These are phyloP conservation scores for Nakazawaea ishiwadae DNA, from an alignment of 805 yeast genomes.

Conservation along the genomic window DNA sequence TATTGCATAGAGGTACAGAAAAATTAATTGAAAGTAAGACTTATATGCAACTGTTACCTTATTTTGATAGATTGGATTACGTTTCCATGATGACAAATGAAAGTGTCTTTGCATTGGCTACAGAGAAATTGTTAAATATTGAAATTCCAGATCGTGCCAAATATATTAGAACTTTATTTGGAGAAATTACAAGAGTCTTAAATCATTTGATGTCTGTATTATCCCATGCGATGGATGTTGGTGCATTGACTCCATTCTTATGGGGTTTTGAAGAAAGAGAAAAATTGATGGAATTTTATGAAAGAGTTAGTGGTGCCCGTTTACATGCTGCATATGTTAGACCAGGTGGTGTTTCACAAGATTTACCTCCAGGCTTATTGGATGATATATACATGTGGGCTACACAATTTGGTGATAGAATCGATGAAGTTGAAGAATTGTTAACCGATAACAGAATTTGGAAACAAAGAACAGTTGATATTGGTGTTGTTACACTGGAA, in stretches of 20 bases:
- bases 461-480: slow-evolving; percentile 80
- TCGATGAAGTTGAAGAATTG: slow-evolving; percentile 87
- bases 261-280: slow-evolving; percentile 96
- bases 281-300: slow-evolving; percentile 88
- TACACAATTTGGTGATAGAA: slow-evolving; percentile 88
- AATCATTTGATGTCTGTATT: slow-evolving; percentile 84
- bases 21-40: slow-evolving; percentile 84
- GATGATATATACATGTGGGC: slow-evolving; percentile 97
- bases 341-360: slow-evolving; percentile 92
- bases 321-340: slow-evolving; percentile 84
- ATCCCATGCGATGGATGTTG: slow-evolving; percentile 92
- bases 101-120: slow-evolving; percentile 77
- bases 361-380: slow-evolving; percentile 77
- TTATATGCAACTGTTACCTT: slow-evolving; percentile 83
- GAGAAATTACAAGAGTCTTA: slow-evolving; percentile 78
- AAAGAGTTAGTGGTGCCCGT: slow-evolving; percentile 87
- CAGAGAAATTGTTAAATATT: slow-evolving; percentile 76
- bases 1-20: slow-evolving; percentile 85
- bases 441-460: slow-evolving; percentile 88
- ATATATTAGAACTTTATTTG: slow-evolving; percentile 80
- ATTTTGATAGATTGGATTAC: slow-evolving; percentile 83
- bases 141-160: slow-evolving; percentile 84
- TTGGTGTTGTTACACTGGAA: slow-evolving; percentile 79
- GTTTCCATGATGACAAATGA: slow-evolving; percentile 90
- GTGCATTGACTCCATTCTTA: slow-evolving; percentile 87